Percentiles rank a stretch among this genome's conserved stretches.
Evolutionary conservation across 2,329 filamentous ascomycete genomes (phyloP).

Genomic region (Colletotrichum incanum): DNA sequence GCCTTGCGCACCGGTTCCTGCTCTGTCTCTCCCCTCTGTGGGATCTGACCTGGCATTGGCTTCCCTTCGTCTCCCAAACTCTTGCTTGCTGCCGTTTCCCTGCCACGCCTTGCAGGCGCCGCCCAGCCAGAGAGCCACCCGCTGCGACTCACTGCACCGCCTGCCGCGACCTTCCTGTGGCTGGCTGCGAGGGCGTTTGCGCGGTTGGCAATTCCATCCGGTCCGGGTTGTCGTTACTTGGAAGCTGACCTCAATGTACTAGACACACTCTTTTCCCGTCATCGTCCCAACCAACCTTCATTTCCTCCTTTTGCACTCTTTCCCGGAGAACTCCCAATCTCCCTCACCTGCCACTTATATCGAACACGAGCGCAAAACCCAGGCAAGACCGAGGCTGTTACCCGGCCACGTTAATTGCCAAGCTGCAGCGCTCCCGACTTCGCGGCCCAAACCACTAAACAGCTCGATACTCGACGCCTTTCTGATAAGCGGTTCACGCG

Average conservation of each 20-base stretch:
- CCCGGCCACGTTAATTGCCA: background rate
- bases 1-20: slow-evolving; percentile 27
- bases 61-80: slow-evolving; percentile 24
- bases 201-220: slow-evolving; percentile 24
- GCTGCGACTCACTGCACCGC: slow-evolving; percentile 18
- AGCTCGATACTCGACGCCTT: background rate
- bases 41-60: slow-evolving; percentile 21
- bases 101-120: slow-evolving; percentile 32
- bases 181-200: slow-evolving; percentile 29
- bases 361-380: background rate
- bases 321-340: slow-evolving; percentile 15
- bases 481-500: slow-evolving; percentile 15
- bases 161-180: slow-evolving; percentile 14
- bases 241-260: slow-evolving; percentile 33
- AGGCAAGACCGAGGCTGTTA: background rate
- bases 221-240: slow-evolving; percentile 19
- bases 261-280: slow-evolving; percentile 30
- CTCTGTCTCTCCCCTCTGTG: slow-evolving; percentile 2
- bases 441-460: background rate
- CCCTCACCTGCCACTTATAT: background rate
- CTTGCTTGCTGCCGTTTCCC: slow-evolving; percentile 29
- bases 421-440: background rate
- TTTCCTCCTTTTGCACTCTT: slow-evolving; percentile 33
- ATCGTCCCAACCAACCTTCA: slow-evolving; percentile 21
- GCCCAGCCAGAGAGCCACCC: slow-evolving; percentile 15